phyloP scores from a whole-genome alignment of 371 early-diverging fungal genomes.

The Rhizopus arrhizus region DNA sequence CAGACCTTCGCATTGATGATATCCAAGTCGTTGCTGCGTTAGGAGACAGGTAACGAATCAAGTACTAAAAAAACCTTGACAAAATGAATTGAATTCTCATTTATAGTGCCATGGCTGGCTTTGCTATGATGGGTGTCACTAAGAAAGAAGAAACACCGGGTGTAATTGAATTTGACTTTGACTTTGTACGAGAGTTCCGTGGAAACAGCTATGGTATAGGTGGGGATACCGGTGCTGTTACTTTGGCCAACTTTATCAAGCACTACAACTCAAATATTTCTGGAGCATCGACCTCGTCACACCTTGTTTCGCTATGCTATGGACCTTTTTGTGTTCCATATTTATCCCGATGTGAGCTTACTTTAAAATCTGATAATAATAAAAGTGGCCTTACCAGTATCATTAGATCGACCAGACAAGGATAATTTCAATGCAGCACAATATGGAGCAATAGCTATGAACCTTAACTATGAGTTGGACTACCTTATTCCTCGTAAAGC shows the following conservation, averaged over 20 bases:
- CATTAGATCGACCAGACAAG: constrained; percentile 24
- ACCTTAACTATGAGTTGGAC: constrained; percentile 32
- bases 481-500: constrained; percentile 36
- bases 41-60: constrained; percentile 21
- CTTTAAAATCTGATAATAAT: background rate
- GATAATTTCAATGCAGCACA: constrained; percentile 39
- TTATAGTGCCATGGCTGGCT: constrained; percentile 31
- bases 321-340: constrained; percentile 4
- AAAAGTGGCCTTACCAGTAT: background rate
- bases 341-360: constrained; percentile 8
- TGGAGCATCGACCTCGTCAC: constrained; percentile 33
- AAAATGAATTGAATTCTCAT: background rate
- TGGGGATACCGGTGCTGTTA: constrained; percentile 29
- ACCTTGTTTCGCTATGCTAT: constrained; percentile 18
- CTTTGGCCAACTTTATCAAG: constrained; percentile 32
- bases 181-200: constrained; percentile 25
- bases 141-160: constrained; percentile 11
- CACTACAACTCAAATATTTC: constrained; percentile 25
- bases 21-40: constrained; percentile 25
- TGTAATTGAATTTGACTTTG: constrained; percentile 11
- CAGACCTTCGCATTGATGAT: constrained; percentile 31
- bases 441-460: constrained; percentile 32
- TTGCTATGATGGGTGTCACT: constrained; percentile 26
- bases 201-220: constrained; percentile 41
- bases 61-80: background rate